Base-by-base conservation (phyloP, 2,329 filamentous ascomycete genomes). In the Plenodomus tracheiphilus region DNA sequence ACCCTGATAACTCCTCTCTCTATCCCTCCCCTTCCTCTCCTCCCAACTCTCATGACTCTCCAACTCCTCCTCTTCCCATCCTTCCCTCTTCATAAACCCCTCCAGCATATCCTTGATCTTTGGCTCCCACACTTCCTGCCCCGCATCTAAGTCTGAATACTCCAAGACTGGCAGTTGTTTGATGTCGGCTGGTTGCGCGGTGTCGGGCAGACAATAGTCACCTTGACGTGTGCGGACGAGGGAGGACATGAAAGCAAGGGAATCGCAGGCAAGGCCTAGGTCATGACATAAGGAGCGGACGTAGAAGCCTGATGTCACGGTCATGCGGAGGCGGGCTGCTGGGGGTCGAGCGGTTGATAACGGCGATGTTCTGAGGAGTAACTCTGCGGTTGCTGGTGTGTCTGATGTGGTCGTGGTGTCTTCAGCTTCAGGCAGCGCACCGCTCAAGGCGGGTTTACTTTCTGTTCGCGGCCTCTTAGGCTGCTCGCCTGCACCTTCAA, bases 261-360 rank as follows among this genome's bases (percentile, higher is more conserved):
- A 96, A 43, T 83, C 85, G 13, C 97, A 80, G 59, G 90, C 91
- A 58, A 85, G 79, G 18, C 93, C 94, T 3, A 99, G 81, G 65
- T 99, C 94, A 69, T 97, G 91, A 62, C 91, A 92, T 60, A 99
- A 85, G 49, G 89, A 95, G 54, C 94, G 88, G 13, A 99, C 92
- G 72, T 99, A 99, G 79, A 97, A 99, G 34, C 94, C 94, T 0
- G 91, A 96, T 2, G 91, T 91, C 43, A 97, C 93, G 0, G 89
- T 96, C 84, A 99, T 91, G 48, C 88, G 86, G 51, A 99, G 84
- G 66, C 84, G 87, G 41, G 84, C 89, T 1, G 93, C 94, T 1
- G 93, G 85, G 76, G 68, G 79, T 11, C 51, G 55, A 8, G 16
- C 19, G 4, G 17, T 39, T 32, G 36, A 4, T 25, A 0, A 11